These are phyloP conservation scores for Jamesozyma spencerorum DNA, from an alignment of 805 yeast species.

Conservation along the genomic window DNA sequence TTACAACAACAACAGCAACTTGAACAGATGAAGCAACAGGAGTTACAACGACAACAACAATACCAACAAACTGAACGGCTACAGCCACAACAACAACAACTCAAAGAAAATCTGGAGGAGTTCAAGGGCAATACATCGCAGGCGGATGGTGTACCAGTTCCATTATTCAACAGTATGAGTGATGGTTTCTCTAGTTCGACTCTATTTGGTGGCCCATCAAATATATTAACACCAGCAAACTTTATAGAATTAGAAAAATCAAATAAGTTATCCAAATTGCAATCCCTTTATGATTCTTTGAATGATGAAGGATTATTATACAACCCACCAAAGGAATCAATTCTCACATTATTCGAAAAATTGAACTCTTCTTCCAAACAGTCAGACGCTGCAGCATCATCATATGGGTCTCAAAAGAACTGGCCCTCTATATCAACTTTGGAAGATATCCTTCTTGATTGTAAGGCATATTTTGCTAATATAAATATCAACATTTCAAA, in stretches of 20 bases:
- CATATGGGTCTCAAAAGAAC: conserved; percentile 1
- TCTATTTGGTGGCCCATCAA: conserved; percentile 14
- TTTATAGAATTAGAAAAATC: conserved; percentile 14
- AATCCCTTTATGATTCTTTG: conserved; percentile 16
- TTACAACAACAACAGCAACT: conserved; percentile 19
- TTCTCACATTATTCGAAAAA: conserved; percentile 20
- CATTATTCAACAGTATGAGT: conserved; percentile 2
- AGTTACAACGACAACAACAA: conserved; percentile 19
- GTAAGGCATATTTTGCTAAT: conserved; percentile 26
- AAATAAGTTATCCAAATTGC: conserved; percentile 13
- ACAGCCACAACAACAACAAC: conserved; percentile 13
- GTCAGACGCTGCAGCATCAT: not conserved
- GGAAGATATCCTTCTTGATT: conserved; percentile 21
- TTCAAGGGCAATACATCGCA: not conserved
- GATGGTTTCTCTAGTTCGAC: conserved; percentile 8
- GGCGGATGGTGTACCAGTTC: conserved; percentile 1
- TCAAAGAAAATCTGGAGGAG: conserved; percentile 2
- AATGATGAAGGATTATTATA: conserved; percentile 18
- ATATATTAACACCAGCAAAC: conserved; percentile 9
- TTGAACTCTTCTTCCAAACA: conserved; percentile 6
- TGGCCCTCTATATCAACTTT: conserved; percentile 21
- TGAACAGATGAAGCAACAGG: conserved; percentile 11
- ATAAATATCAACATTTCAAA: conserved; percentile 24
- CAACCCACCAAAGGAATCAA: conserved; percentile 23
- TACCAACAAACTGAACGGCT: conserved; percentile 11